Conservation (phyloP, 306 rosid genomes). For the Astragalus membranaceus region DNA sequence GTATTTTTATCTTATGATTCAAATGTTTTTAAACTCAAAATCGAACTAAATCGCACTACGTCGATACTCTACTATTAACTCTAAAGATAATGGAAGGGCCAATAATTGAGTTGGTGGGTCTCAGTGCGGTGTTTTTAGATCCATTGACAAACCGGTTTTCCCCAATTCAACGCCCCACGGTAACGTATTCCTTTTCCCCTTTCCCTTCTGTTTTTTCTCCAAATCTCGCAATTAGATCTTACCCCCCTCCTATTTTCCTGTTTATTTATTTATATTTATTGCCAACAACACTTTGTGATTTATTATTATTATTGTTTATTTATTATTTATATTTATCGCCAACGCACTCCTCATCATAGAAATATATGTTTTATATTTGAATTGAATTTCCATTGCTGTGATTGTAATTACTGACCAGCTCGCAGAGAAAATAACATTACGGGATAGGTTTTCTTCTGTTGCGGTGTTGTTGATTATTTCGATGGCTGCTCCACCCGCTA, state of each 20-base stretch:
- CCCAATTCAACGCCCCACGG: constrained; percentile 47
- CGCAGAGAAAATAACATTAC: background rate
- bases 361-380: background rate
- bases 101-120: constrained; percentile 4
- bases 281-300: too few species aligned
- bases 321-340: background rate
- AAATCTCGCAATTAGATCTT: constrained; percentile 33
- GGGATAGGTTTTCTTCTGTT: constrained; percentile 18
- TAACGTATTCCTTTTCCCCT: constrained; percentile 27
- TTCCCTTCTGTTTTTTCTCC: constrained; percentile 9
- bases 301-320: background rate
- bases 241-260: background rate
- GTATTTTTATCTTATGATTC: too few species aligned
- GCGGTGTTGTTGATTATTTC: constrained; percentile 5
- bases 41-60: too few species aligned
- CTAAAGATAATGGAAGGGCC: background rate
- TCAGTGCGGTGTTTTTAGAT: background rate
- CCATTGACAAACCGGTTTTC: background rate
- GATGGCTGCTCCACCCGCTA: constrained; percentile 87
- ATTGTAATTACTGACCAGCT: background rate
- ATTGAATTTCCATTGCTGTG: background rate
- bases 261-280: background rate
- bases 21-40: too few species aligned
- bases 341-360: background rate
- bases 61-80: too few species aligned